Base-by-base conservation (phyloP, 2,329 filamentous ascomycete genomes). In the Leptodontidium sp. region DNA sequence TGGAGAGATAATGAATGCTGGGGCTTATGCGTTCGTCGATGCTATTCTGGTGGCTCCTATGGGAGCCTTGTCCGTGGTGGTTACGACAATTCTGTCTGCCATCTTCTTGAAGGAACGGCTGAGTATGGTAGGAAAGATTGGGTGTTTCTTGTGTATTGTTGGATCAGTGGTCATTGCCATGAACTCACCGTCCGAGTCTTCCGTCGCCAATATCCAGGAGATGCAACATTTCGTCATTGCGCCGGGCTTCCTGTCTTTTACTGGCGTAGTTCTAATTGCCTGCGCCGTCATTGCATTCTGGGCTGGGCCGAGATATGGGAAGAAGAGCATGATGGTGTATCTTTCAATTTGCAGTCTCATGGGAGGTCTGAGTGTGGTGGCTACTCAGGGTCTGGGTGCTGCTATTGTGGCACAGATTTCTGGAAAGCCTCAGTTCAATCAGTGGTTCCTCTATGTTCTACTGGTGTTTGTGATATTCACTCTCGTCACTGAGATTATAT, bases 281-380 rank as follows among this genome's bases (percentile, higher is more conserved):
- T 91, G 89, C 68, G 75, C 83, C 12, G 87, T 94, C 70, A 88
- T 92, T 45, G 93, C 93, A 0, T 81, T 96, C 59, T 98, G 91
- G 86, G 90, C 88, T 52, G 96, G 89, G 0, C 96, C 96, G 17
- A 87, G 91, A 76, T 99, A 95, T 79, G 96, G 94, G 61, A 98
- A 97, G 83, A 95, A 93, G 85, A 95, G 92, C 77, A 98, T 99
- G 96, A 86, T 99, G 80, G 94, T 98, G 43, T 98, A 99, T 81
- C 89, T 99, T 74, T 94, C 91, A 75, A 95, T 99, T 75, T 99
- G 96, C 86, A 97, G 94, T 82, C 88, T 97, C 84, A 90, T 98
- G 70, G 96, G 96, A 72, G 96, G 94, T 1, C 84, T 98, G 77
- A 98, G 94, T 81, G 96, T 98, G 9, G 96, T 98, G 65, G 92